Evolutionary conservation across 371 early-diverging fungal genomes (phyloP).

Genomic region (Chytridiales sp.): DNA sequence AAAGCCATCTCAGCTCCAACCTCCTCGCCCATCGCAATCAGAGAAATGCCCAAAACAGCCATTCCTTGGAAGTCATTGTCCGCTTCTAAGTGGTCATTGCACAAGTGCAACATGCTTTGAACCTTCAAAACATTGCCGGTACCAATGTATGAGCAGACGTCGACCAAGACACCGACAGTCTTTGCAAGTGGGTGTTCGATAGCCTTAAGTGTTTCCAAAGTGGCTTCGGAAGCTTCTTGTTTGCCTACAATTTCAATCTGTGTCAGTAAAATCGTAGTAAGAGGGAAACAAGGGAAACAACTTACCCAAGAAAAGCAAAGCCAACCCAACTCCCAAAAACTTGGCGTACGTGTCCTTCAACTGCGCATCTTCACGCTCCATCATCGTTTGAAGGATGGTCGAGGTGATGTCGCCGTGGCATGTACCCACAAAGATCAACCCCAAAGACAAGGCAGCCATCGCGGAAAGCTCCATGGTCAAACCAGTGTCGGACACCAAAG

Average conservation of each 20-base stretch:
- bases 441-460: conserved; percentile 87
- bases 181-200: conserved; percentile 90
- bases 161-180: conserved; percentile 83
- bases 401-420: conserved; percentile 90
- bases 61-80: conserved; percentile 80
- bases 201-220: conserved; percentile 91
- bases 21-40: conserved; percentile 96
- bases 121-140: conserved; percentile 96
- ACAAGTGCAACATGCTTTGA: conserved; percentile 92
- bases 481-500: conserved; percentile 80
- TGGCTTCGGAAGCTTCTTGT: conserved; percentile 86
- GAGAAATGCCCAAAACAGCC: conserved; percentile 93
- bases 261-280: neutral
- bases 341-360: conserved; percentile 80
- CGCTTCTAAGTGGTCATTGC: conserved; percentile 92
- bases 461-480: conserved; percentile 87
- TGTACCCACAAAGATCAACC: conserved; percentile 88
- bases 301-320: conserved; percentile 71
- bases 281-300: neutral
- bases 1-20: conserved; percentile 95
- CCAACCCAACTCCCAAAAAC: conserved; percentile 92
- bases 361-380: conserved; percentile 85
- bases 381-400: conserved; percentile 90
- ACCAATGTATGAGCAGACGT: conserved; percentile 89
- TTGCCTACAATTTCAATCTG: conserved; percentile 56